These are phyloP conservation scores for Suhomyces kilbournensis DNA, from an alignment of 805 yeast genomes.

Conservation along the genomic window DNA sequence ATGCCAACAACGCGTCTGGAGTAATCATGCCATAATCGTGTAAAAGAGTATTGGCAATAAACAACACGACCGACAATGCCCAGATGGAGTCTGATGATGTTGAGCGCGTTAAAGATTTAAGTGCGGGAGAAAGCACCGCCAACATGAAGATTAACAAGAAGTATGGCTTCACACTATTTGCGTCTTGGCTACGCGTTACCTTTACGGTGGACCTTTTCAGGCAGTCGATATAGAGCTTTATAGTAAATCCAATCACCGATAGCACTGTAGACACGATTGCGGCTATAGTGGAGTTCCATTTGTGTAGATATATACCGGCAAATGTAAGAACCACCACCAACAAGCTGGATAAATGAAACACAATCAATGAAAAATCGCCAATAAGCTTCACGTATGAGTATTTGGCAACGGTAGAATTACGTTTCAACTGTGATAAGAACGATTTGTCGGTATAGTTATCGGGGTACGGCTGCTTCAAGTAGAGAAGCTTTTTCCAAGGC, in stretches of 20 bases:
- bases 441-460: constrained; percentile 86
- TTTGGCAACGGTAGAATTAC: constrained; percentile 70
- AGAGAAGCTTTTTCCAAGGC: constrained; percentile 82
- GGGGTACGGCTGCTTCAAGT: constrained; percentile 82
- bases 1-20: neutral
- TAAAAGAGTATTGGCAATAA: constrained; percentile 61
- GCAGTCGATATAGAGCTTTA: neutral
- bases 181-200: neutral
- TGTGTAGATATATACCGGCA: constrained; percentile 49
- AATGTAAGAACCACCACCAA: constrained; percentile 68
- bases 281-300: constrained; percentile 51
- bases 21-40: constrained; percentile 64
- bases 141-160: constrained; percentile 65
- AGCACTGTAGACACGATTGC: constrained; percentile 24
- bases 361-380: constrained; percentile 67
- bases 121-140: constrained; percentile 81
- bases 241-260: constrained; percentile 32
- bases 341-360: constrained; percentile 62
- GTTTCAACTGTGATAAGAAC: constrained; percentile 73
- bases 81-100: constrained; percentile 94
- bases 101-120: constrained; percentile 81
- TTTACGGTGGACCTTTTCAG: neutral
- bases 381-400: constrained; percentile 63
- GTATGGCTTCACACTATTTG: constrained; percentile 54
- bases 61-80: constrained; percentile 83